phyloP scores from a whole-genome alignment of 345 rosid genomes.

The Capsella bursapastoris region DNA sequence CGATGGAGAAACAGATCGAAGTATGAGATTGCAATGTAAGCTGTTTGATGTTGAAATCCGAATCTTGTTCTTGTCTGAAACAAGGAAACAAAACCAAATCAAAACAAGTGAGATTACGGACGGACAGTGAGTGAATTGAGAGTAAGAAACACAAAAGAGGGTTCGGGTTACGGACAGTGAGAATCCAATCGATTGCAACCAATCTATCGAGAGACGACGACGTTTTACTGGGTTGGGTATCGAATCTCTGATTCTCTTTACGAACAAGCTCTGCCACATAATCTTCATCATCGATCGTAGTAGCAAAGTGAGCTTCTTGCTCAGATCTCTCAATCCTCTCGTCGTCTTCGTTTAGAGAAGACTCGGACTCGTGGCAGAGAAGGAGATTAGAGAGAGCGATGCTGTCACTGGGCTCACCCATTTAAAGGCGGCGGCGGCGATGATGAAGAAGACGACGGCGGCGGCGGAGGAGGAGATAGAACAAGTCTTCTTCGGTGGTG shows the following conservation, averaged over 20 bases:
- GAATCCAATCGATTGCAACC: constrained; percentile 79
- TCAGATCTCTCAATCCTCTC: constrained; percentile 37
- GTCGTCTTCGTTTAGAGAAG: constrained; percentile 43
- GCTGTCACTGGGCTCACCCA: constrained; percentile 49
- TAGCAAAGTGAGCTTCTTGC: constrained; percentile 18
- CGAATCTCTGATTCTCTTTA: constrained; percentile 45
- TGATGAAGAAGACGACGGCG: neutral
- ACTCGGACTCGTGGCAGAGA: constrained; percentile 58
- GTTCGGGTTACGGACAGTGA: constrained; percentile 52
- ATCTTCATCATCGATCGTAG: constrained; percentile 46
- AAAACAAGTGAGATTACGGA: neutral
- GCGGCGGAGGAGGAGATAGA: constrained; percentile 14
- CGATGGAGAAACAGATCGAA: constrained; percentile 71
- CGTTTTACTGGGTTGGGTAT: constrained; percentile 35
- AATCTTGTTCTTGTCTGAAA: constrained; percentile 65
- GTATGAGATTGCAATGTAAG: constrained; percentile 69
- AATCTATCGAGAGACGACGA: constrained; percentile 51
- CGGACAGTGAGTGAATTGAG: neutral
- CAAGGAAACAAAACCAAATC: neutral
- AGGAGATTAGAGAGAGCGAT: constrained; percentile 57
- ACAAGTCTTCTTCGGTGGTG: neutral
- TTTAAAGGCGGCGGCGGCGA: constrained; percentile 19
- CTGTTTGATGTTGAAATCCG: constrained; percentile 71
- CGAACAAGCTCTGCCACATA: constrained; percentile 47
- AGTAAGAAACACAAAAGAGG: neutral